Conservation (phyloP, 768 basidiomycete species). For the Rhodotorula graminis region DNA sequence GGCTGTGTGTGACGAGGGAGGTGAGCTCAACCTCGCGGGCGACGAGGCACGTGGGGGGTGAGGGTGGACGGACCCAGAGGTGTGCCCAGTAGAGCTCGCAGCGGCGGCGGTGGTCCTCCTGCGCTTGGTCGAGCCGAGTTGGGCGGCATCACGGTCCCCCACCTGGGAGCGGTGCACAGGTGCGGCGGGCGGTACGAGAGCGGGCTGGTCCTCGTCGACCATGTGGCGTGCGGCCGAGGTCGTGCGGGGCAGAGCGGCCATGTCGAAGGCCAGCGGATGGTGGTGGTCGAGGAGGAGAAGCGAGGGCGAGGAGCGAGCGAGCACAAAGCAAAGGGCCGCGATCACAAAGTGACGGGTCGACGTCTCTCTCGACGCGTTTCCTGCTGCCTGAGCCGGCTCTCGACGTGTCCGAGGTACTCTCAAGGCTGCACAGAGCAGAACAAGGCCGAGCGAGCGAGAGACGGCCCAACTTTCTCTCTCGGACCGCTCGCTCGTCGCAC, state of each 20-base stretch:
- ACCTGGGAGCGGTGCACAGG: background rate
- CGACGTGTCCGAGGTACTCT: too few species aligned
- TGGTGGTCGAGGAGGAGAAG: background rate
- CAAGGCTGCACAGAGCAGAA: too few species aligned
- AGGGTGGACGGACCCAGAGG: background rate
- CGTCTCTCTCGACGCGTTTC: background rate
- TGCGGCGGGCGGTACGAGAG: background rate
- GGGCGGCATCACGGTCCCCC: background rate
- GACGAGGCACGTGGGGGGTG: background rate
- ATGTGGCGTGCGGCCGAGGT: background rate
- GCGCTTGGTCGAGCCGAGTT: background rate
- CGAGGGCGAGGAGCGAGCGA: background rate
- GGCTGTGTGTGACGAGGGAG: background rate
- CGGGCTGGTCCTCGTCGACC: background rate
- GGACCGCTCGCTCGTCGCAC: too few species aligned
- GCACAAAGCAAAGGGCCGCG: too few species aligned
- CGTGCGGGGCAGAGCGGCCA: background rate
- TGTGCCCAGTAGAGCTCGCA: background rate
- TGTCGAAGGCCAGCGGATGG: background rate
- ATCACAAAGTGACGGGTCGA: too few species aligned
- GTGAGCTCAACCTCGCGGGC: too few species aligned
- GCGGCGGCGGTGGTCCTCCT: background rate
- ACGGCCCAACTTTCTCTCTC: too few species aligned
- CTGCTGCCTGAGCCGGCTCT: too few species aligned
- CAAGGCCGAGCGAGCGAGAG: too few species aligned